Percentiles rank a stretch among this genome's conserved stretches.
phyloP scores from a whole-genome alignment of 768 basidiomycete species.

The Tricholoma saponaceum region DNA sequence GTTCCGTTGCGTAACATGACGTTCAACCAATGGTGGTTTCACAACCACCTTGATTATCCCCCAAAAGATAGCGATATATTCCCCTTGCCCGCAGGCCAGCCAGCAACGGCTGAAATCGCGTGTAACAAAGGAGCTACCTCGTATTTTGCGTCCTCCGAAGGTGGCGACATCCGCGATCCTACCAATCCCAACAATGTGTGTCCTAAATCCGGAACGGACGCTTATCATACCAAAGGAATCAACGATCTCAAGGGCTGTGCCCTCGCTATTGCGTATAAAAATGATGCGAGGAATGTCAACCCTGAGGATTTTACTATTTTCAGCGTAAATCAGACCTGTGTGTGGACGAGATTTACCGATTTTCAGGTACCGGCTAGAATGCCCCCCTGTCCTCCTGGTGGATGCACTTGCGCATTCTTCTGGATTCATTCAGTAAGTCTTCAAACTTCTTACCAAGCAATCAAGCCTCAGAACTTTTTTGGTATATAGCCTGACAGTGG shows the following conservation, averaged over 20 bases:
- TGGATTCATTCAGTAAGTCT: slow-evolving; percentile 55
- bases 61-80: slow-evolving; percentile 56
- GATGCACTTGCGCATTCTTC: slow-evolving; percentile 69
- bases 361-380: slow-evolving; percentile 64
- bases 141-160: slow-evolving; percentile 47
- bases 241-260: slow-evolving; percentile 60
- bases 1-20: slow-evolving; percentile 39
- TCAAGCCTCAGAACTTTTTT: not conserved
- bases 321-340: slow-evolving; percentile 72
- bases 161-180: slow-evolving; percentile 47
- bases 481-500: slow-evolving; percentile 40
- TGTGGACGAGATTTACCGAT: slow-evolving; percentile 66
- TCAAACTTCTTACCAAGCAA: not conserved
- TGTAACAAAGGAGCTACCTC: slow-evolving; percentile 61
- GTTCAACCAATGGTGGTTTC: slow-evolving; percentile 63
- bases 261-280: slow-evolving; percentile 76
- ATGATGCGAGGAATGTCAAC: slow-evolving; percentile 47
- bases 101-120: slow-evolving; percentile 50
- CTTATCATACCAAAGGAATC: slow-evolving; percentile 53
- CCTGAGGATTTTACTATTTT: slow-evolving; percentile 73
- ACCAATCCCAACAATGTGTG: slow-evolving; percentile 49
- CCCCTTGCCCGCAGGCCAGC: slow-evolving; percentile 54
- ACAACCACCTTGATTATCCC: slow-evolving; percentile 53
- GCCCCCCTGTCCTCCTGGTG: slow-evolving; percentile 62
- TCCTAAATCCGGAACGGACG: slow-evolving; percentile 36